Evolutionary conservation across 129 eudicot genomes (phyloP), one percentile per base, ranked within the genome.

Genomic region (Cynara cardunculus): DNA sequence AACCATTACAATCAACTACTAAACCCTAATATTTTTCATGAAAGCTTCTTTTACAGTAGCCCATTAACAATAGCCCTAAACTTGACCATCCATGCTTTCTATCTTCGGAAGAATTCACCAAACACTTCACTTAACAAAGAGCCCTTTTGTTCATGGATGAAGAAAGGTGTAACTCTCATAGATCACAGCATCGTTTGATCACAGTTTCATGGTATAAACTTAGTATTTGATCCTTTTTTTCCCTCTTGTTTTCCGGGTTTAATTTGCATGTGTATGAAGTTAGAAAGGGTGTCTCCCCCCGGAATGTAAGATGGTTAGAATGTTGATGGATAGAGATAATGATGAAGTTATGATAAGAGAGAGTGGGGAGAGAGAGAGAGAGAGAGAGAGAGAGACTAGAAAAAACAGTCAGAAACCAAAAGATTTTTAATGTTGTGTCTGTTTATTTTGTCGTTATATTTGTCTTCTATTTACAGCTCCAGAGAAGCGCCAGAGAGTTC

Each of bases 401-500:
- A 74, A 86, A 56, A 56, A 56, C 78, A 85, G 91, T 88, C 87
- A 86, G 86, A 82, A 87, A 87, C 80, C 72, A 79, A 84, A 80
- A 81, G 78, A 83, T 80, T 80, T 80, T 82, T 70, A 90, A 78
- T 83, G 85, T 81, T 39, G 65, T 77, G 86, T 77, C 75, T 86
- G 76, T 83, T 72, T 73, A 83, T 11, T 88, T 83, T 86, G 89
- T 90, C 80, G 69, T 82, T 87, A 66, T 83, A 66, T 87, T 44
- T 79, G 78, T 90, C 78, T 72, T 84, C 19, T 49, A 80, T 85
- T 28, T 86, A 66, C 92, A 95, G 99, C 99, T 83, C 99, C 97
- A 83, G 99, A 95, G 87, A 95, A 95, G 86, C 88, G 99, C 90
- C 99, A 95, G 92, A 90, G 99, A 88, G 99, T 95, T 83, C 99